Evolutionary conservation across 129 eudicot species (phyloP), one percentile per base, ranked within the genome.

Genomic region (Kitagawia praeruptora): DNA sequence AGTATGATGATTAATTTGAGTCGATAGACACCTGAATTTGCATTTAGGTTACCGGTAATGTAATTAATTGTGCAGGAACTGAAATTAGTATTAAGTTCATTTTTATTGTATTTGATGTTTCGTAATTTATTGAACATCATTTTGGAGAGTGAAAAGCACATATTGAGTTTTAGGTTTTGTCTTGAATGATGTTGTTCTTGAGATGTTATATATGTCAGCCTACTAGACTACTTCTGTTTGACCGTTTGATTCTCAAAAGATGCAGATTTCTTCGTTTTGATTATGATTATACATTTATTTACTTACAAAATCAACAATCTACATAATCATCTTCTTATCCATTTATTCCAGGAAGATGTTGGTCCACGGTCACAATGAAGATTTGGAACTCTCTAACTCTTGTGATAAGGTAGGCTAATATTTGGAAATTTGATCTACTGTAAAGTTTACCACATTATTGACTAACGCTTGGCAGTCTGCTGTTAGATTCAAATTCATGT

Each of bases 311-410:
- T 19, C 8, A 53, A 53, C 63, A 19, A 19, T 53, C 9, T 56
- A 27, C 21, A 46, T 81, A 28, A 46, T 70, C 42, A 31, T 64
- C 34, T 84, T 74, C 39, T 41, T 51, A 44, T 42, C 14, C 41
- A 76, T 82, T 75, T 21, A 47, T 78, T 74, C 85, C 84, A 89
- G 93, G 63, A 84, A 77, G 25, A 91, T 91, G 97, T 41, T 66
- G 48, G 78, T 70, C 47, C 78, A 83, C 53, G 88, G 82, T 67
- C 25, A 47, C 51, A 83, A 81, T 75, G 88, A 71, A 79, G 91
- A 84, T 63, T 82, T 44, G 38, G 86, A 87, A 67, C 77, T 76
- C 40, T 79, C 79, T 58, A 58, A 89, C 64, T 54, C 82, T 77
- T 44, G 56, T 80, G 75, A 71, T 70, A 80, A 81, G 70, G 45